Evolutionary conservation across 352 stramenopile species (phyloP), one percentile per base, ranked within the genome.

Genomic region (Globisporangium ultimum): DNA sequence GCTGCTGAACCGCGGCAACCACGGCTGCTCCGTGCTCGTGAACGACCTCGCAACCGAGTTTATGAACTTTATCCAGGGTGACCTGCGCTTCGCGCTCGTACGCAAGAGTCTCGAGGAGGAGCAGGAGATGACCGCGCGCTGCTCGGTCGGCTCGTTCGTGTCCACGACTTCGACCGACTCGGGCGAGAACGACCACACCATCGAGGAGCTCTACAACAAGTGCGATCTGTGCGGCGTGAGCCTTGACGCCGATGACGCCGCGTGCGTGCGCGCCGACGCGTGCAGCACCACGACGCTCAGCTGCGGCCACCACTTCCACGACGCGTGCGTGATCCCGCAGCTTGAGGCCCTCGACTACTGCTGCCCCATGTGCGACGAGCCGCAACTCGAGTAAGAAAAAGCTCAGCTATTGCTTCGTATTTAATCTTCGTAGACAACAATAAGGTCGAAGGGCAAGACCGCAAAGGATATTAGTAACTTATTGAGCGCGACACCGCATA

Each of bases 1-100:
- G 7, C 46, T 83, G 20, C 48, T 76, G 40, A 76, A 67, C 8
- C 61, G 67, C 47, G 68, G 60, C 12, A 80, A 83, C 59, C 71
- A 73, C 59, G 55, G 64, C 36, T 83, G 73, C 50, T 18, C 58
- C 14, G 57, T 80, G 18, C 45, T 80, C 3, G 64, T 80, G 62
- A 53, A 64, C 41, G 55, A 46, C n/a, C 54, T 80, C 36, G 64
- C 69, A 22, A 36, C 56, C 28, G 70, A 69, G 49, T 67, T 83
- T 9, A 32, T 28, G 17, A 21, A 50, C 6, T 69, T 69, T 40
- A 18, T 69, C 13, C 7, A 43, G 28, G 47, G 55, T 32, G 36
- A 55, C 45, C n/a, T 46, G 9, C 53, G 53, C 18, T 17, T 46
- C 42, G 24, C 24, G 5, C 24, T 32, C 2, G 24, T 32, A 5